A percentile compares a stretch with the other conserved stretches of the same genome.
These are phyloP conservation scores for Gliomastix tumulicola DNA, from an alignment of 2,329 filamentous ascomycete species.

Conservation along the genomic window DNA sequence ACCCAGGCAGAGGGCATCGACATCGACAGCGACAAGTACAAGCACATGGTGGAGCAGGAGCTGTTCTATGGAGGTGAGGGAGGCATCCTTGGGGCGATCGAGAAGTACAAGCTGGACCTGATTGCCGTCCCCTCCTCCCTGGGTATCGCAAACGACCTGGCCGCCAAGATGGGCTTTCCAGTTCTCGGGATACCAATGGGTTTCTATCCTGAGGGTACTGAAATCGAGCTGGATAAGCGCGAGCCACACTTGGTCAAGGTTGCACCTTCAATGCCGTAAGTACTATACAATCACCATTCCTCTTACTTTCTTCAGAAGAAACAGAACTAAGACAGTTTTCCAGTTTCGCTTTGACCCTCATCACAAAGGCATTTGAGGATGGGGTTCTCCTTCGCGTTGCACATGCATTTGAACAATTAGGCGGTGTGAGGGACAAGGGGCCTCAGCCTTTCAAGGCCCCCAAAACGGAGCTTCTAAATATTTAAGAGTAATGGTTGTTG, in stretches of 20 bases:
- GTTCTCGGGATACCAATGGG: conserved; percentile 59
- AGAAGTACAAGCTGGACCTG: conserved; percentile 50
- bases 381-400: neutral
- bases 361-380: neutral
- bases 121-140: conserved; percentile 50
- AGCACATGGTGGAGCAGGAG: conserved; percentile 46
- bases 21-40: conserved; percentile 44
- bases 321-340: too few species aligned
- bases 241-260: neutral
- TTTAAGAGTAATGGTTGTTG: too few species aligned
- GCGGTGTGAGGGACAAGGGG: too few species aligned
- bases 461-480: too few species aligned
- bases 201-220: conserved; percentile 40
- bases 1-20: conserved; percentile 40
- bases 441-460: too few species aligned
- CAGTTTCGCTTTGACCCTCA: neutral
- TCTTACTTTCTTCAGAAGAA: neutral
- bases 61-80: conserved; percentile 45
- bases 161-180: conserved; percentile 51
- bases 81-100: conserved; percentile 53
- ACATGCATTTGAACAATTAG: neutral
- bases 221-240: neutral
- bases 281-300: neutral
- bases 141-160: conserved; percentile 35
- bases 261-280: neutral